These are phyloP conservation scores for Fragaria nilgerrensis DNA, from an alignment of 306 rosid species.

Conservation along the genomic window DNA sequence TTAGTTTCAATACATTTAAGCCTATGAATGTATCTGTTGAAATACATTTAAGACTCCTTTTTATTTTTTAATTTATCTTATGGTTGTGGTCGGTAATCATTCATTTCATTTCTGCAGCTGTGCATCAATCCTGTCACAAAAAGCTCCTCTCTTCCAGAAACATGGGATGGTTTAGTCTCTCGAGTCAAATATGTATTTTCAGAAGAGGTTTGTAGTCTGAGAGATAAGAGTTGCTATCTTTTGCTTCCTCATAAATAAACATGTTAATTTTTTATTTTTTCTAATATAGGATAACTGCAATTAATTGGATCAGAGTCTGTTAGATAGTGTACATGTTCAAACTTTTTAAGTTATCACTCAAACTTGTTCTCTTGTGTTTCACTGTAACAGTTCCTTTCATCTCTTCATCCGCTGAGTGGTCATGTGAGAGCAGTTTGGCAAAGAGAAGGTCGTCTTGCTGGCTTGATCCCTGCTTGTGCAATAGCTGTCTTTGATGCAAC, in stretches of 20 bases:
- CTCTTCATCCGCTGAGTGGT: conserved; percentile 77
- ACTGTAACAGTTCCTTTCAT: conserved; percentile 61
- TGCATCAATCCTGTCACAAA: conserved; percentile 39
- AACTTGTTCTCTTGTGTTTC: conserved; percentile 31
- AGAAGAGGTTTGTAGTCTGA: conserved; percentile 58
- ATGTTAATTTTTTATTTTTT: conserved; percentile 4
- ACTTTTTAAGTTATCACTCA: conserved; percentile 4
- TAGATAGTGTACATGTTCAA: background rate
- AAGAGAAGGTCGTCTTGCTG: conserved; percentile 64
- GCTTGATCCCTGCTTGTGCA: conserved; percentile 64
- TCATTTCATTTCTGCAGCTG: conserved; percentile 53
- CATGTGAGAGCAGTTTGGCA: conserved; percentile 70
- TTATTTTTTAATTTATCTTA: background rate
- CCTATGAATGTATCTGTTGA: background rate
- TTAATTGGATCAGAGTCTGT: conserved; percentile 2
- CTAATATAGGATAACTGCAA: background rate
- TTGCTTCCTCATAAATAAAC: conserved; percentile 4
- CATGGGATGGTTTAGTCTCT: conserved; percentile 53
- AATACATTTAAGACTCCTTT: background rate
- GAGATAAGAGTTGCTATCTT: background rate
- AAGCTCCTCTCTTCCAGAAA: conserved; percentile 53
- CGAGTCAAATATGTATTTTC: conserved; percentile 59
- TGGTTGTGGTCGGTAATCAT: conserved; percentile 13
- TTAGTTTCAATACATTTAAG: too few relatives aligned
- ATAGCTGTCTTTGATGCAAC: conserved; percentile 56